These are phyloP conservation scores for Russula abietina DNA, from an alignment of 768 basidiomycete species.

Conservation along the genomic window DNA sequence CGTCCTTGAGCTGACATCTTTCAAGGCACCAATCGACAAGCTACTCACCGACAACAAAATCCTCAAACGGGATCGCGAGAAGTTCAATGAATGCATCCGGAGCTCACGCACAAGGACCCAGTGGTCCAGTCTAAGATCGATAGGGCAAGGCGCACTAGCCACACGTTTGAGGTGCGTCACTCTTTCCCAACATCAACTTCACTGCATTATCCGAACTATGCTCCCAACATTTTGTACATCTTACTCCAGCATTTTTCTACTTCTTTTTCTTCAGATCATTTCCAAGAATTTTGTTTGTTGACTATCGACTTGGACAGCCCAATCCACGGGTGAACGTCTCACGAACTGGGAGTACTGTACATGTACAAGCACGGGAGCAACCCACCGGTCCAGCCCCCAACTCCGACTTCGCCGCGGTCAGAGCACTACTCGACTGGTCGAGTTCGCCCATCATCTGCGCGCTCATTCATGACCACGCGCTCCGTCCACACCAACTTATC, in stretches of 20 bases:
- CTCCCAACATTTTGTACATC: not conserved
- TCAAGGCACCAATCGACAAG: slow-evolving; percentile 49
- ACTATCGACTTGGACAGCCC: slow-evolving; percentile 4
- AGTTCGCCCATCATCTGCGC: slow-evolving; percentile 58
- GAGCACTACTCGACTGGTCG: slow-evolving; percentile 31
- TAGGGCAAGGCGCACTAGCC: slow-evolving; percentile 45
- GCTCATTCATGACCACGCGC: slow-evolving; percentile 44
- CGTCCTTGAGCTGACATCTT: slow-evolving; percentile 1
- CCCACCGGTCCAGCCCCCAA: slow-evolving; percentile 22
- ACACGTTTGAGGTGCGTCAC: slow-evolving; percentile 42
- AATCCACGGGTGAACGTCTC: slow-evolving; percentile 11
- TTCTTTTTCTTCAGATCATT: not conserved
- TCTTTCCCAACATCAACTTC: slow-evolving; percentile 2
- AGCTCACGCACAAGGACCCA: slow-evolving; percentile 58
- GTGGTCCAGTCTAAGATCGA: slow-evolving; percentile 41
- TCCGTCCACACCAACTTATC: slow-evolving; percentile 73
- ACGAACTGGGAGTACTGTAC: slow-evolving; percentile 17
- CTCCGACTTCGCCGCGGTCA: slow-evolving; percentile 37
- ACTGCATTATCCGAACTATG: not conserved
- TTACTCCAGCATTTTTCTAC: not conserved
- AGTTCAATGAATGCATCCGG: slow-evolving; percentile 69
- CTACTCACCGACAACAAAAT: slow-evolving; percentile 56
- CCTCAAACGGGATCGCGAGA: slow-evolving; percentile 67
- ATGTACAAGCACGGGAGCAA: slow-evolving; percentile 22
- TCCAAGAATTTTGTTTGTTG: not conserved